Base-by-base conservation (phyloP, 2,329 filamentous ascomycete species). In the Colletotrichum abscissum region DNA sequence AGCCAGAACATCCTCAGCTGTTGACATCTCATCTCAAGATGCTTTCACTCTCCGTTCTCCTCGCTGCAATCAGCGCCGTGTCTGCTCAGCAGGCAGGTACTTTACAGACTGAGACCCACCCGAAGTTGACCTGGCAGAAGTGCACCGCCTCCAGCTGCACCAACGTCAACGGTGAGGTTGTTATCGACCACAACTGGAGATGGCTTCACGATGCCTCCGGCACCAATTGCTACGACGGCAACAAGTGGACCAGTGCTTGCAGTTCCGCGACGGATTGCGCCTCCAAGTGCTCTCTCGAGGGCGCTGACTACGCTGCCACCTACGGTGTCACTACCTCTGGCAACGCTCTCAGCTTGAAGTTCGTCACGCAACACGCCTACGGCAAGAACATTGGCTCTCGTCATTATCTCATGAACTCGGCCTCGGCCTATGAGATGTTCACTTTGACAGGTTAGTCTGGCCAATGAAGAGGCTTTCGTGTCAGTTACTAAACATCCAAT, bases 121-220 rank as follows among this genome's bases (percentile, higher is more conserved):
- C 89, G n/a, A 75, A 84, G 33, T 80, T 92, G 76, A 84, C 81
- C 69, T 90, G 88, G 86, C 82, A 86, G 69, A 84, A 85, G 76
- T 92, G 89, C 82, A 86, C 86, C 38, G 79, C 81, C 22, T 83
- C 81, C 67, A 87, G 88, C 69, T 92, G 90, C 82, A 85, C 82
- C 28, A 82, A 80, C 62, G 84, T 88, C 76, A 78, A 79, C 57
- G 88, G 86, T 46, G 86, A 84, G 46, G 83, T 92, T 58, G 87
- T 88, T 67, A 81, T 92, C 76, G 90, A 92, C 74, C 79, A 89
- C 77, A 91, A 91, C 83, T 91, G 89, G 89, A 87, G 89, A 75
- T 91, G 90, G 90, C 83, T 88, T 70, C 89, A 91, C 80, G 78
- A 79, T 28, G 80, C 81, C 65, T 77, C 78, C 9, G 82, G 84